phyloP scores from a whole-genome alignment of 352 stramenopile species.

The Phytophthora agathidicida region DNA sequence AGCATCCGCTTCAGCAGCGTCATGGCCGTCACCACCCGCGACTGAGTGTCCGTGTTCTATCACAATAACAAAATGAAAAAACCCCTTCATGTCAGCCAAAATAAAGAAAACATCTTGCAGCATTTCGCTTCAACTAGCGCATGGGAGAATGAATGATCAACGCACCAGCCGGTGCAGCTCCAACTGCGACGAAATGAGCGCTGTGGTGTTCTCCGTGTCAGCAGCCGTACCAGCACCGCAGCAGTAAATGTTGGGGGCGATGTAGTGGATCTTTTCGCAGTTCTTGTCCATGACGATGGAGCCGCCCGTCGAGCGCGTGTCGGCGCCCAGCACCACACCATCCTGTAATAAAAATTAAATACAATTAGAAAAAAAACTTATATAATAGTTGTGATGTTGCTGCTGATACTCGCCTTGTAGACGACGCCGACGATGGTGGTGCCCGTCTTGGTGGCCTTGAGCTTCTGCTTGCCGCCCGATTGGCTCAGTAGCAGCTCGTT shows the following conservation, averaged over 20 bases:
- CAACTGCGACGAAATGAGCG: slow-evolving; percentile 90
- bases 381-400: slow-evolving; percentile 5
- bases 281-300: slow-evolving; percentile 99
- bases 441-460: slow-evolving; percentile 94
- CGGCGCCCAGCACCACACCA: slow-evolving; percentile 96
- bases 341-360: slow-evolving; percentile 47
- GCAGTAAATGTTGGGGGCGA: slow-evolving; percentile 99
- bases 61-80: slow-evolving; percentile 2
- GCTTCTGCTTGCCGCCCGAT: slow-evolving; percentile 55
- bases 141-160: background rate
- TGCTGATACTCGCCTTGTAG: slow-evolving; percentile 80
- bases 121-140: slow-evolving; percentile 1
- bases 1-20: slow-evolving; percentile 97
- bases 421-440: slow-evolving; percentile 97
- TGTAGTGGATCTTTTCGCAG: slow-evolving; percentile 99
- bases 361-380: slow-evolving; percentile 1
- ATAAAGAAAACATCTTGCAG: background rate
- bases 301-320: slow-evolving; percentile 97
- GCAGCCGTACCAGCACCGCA: slow-evolving; percentile 97
- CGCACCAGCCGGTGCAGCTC: slow-evolving; percentile 95
- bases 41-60: slow-evolving; percentile 86
- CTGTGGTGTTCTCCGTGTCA: slow-evolving; percentile 96
- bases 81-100: slow-evolving; percentile 22
- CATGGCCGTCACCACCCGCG: slow-evolving; percentile 96
- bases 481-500: slow-evolving; percentile 89